A percentile compares a stretch with the other conserved stretches of the same genome.
Conservation (phyloP, 805 yeast genomes). For the Kodamaea sagamina region DNA sequence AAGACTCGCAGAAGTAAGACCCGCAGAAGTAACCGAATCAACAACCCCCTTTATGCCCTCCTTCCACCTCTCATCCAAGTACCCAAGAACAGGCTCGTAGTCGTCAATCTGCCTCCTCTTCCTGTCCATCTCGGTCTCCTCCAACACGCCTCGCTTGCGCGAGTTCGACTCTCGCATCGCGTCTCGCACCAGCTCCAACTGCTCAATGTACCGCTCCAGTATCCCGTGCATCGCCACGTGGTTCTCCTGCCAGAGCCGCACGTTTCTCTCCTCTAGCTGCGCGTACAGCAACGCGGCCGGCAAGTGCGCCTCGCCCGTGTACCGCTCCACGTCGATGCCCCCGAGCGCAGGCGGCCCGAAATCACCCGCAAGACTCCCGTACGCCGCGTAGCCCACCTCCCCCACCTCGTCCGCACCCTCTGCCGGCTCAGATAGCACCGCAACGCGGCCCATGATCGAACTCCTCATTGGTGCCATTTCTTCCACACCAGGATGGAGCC, state of each 20-base stretch:
- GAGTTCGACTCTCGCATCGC: conserved; percentile 14
- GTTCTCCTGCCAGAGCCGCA: conserved; percentile 36
- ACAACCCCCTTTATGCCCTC: conserved; percentile 45
- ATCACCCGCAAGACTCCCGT: too few relatives aligned
- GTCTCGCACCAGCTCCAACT: conserved; percentile 27
- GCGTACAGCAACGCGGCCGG: conserved; percentile 44
- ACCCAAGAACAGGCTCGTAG: conserved; percentile 43
- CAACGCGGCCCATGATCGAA: not conserved
- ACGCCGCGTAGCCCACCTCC: too few relatives aligned
- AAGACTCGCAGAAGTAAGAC: too few relatives aligned
- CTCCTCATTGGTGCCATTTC: not conserved
- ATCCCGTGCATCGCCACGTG: conserved; percentile 39
- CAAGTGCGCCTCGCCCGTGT: conserved; percentile 19
- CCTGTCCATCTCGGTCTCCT: conserved; percentile 45
- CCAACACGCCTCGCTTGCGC: conserved; percentile 43
- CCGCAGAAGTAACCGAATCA: too few relatives aligned
- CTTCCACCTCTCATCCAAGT: conserved; percentile 52
- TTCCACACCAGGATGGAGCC: conserved; percentile 6
- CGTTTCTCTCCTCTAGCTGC: conserved; percentile 40
- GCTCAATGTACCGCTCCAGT: conserved; percentile 33
- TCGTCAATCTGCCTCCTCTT: conserved; percentile 40
- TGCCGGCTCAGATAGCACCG: conserved; percentile 1
- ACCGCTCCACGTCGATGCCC: conserved; percentile 36
- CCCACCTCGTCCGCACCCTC: not conserved
- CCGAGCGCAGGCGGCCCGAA: conserved; percentile 7